phyloP scores from a whole-genome alignment of 768 basidiomycete species.

The Lactarius sanguifluus region DNA sequence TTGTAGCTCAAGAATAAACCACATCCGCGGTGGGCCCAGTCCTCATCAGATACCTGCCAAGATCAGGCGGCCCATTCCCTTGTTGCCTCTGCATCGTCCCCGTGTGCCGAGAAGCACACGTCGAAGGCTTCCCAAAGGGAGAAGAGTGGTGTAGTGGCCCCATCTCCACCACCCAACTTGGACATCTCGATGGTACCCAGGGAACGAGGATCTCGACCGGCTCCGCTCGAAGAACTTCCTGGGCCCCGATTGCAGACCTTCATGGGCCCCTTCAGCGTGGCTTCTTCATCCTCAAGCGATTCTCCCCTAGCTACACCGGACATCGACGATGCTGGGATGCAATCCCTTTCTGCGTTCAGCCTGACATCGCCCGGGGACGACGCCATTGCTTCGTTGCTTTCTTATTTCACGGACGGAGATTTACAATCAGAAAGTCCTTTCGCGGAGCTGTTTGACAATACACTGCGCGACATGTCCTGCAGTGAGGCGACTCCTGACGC shows the following conservation, averaged over 20 bases:
- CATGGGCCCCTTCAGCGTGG: neutral
- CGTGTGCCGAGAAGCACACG: neutral
- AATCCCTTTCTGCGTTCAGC: constrained; percentile 2
- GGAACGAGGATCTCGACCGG: neutral
- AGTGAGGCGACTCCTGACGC: neutral
- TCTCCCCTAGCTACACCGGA: constrained; percentile 7
- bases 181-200: neutral
- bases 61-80: neutral
- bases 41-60: constrained; percentile 8
- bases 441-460: constrained; percentile 4
- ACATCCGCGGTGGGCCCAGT: constrained; percentile 57
- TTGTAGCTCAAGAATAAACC: constrained; percentile 69
- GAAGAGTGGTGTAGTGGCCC: neutral
- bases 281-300: neutral
- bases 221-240: constrained; percentile 1
- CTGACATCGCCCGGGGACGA: neutral
- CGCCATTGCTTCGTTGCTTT: neutral
- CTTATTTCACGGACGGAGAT: constrained; percentile 7
- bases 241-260: neutral
- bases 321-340: neutral
- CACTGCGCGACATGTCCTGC: constrained; percentile 3
- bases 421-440: neutral
- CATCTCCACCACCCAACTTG: neutral
- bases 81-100: neutral
- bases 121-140: neutral